Base-by-base conservation (phyloP, 441 rosid genomes). In the Pelargonium cotyledonis region DNA sequence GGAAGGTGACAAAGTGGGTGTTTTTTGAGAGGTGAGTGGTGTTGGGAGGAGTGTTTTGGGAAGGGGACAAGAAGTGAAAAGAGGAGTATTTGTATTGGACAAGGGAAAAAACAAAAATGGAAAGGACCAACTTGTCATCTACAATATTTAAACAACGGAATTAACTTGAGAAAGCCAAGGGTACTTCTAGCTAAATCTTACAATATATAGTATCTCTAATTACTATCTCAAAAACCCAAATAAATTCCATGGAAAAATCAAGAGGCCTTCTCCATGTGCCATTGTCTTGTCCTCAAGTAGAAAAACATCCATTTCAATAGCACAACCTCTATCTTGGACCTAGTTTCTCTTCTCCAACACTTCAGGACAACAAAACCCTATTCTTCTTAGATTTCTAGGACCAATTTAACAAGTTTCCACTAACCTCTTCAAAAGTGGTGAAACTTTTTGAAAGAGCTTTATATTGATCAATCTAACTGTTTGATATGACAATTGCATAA, bases 41-140 rank as follows among this genome's bases (percentile, higher is more conserved):
- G 16, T 10, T 10, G 16, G 57, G 57, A 6, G 57, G 57, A 49
- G 57, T 41, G 44, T 41, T 41, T n/a, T n/a, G n/a, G n/a, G n/a
- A n/a, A n/a, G n/a, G n/a, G n/a, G n/a, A n/a, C n/a, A n/a, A n/a
- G n/a, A n/a, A 9, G 57, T 10, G 57, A 14, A 49, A 7, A 14
- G 61, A 53, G 5, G 18, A 35, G 71, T 77, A 35, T 68, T 70
- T 72, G 72, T 61, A 70, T 64, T 67, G 76, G 83, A 76, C 85
- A 75, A 70, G 26, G 57, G 79, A 80, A 78, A 83, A 69, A 78
- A 78, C 83, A 81, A 84, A 77, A 70, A 43, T 11, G 15, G 67
- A 79, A 81, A 87, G 83, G 82, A 78, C 92, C 82, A 79, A 75
- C 78, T 80, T 81, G 84, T 82, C 85, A 80, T 78, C 73, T 69